Conservation (phyloP, 1,284 basidiomycete species). For the Gomphus bonarii region DNA sequence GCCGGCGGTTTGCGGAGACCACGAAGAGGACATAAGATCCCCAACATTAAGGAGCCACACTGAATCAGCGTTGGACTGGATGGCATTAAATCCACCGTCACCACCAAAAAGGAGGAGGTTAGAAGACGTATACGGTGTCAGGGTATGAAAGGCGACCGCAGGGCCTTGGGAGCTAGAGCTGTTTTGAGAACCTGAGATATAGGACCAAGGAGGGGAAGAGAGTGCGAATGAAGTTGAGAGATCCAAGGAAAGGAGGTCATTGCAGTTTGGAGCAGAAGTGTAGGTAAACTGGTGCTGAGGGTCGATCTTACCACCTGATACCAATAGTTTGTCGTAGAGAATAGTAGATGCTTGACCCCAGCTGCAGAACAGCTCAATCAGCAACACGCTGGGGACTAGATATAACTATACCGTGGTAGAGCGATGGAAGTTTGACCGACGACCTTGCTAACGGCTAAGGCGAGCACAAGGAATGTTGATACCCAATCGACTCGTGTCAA, state of each 20-base stretch:
- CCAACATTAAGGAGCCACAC: conserved; percentile 42
- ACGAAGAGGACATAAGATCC: conserved; percentile 29
- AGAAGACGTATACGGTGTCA: conserved; percentile 51
- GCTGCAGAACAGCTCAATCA: conserved; percentile 28
- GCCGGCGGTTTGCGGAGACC: conserved; percentile 35
- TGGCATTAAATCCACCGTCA: conserved; percentile 35
- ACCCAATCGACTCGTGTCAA: neutral
- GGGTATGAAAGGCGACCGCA: conserved; percentile 68
- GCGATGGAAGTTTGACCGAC: neutral
- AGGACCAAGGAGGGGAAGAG: conserved; percentile 56
- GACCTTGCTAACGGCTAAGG: neutral
- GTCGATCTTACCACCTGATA: conserved; percentile 76
- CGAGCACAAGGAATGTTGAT: neutral
- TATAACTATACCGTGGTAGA: neutral
- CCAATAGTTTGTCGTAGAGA: conserved; percentile 50
- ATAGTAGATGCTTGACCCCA: conserved; percentile 72
- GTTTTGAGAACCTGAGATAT: conserved; percentile 37
- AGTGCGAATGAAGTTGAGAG: conserved; percentile 49
- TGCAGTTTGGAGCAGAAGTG: conserved; percentile 58
- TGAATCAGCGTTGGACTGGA: conserved; percentile 48
- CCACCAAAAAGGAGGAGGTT: conserved; percentile 65
- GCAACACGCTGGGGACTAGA: neutral
- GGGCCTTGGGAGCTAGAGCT: conserved; percentile 40
- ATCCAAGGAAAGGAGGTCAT: conserved; percentile 60
- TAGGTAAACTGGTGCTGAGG: conserved; percentile 59